Evolutionary conservation across 768 basidiomycete species (phyloP), one percentile per base, ranked within the genome.

Genomic region (Lanmaoa rubissima): DNA sequence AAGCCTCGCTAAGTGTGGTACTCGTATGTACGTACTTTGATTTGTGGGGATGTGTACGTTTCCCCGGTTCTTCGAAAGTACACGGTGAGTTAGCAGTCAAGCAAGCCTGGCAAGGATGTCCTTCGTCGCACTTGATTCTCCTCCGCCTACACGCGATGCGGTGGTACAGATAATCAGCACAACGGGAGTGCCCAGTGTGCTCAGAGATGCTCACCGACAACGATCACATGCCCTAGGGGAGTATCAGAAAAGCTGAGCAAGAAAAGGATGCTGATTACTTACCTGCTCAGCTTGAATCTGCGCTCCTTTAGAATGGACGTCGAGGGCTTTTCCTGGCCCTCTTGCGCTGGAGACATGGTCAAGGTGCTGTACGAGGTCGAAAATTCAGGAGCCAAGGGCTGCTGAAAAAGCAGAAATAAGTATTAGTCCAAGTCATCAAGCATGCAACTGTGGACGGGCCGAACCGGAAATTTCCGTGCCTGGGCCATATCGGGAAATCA

Each of bases 201-300:
- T 44, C 56, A 34, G 35, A 61, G 63, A 39, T 32, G 62, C 88
- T 80, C 76, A 92, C 90, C 91, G 84, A 78, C 91, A 93, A 58
- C 91, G 88, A 80, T 93, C 91, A 78, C 91, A 93, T 57, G 91
- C 90, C 70, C 91, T 92, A 61, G 35, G 55, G n/a, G 38, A 58
- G 45, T 63, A 34, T 62, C 26, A 62, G 54, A 42, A 46, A 44
- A 41, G 43, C 39, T 21, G 16, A 34, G 46, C 21, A 48, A 40
- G 39, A 43, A 41, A 24, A 61, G 47, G 53, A 51, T 16, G 45
- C 0, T 6, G 0, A 0, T 3, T 24, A 55, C 81, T 39, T 57
- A 89, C 91, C 90, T 87, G 82, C 87, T 91, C 55, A 93, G 75
- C 77, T 93, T 93, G 78, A 93, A 92, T 51, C 91, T 82, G 53